These are phyloP conservation scores for Flaveria trinervia DNA, from an alignment of 129 eudicot genomes.

Conservation along the genomic window DNA sequence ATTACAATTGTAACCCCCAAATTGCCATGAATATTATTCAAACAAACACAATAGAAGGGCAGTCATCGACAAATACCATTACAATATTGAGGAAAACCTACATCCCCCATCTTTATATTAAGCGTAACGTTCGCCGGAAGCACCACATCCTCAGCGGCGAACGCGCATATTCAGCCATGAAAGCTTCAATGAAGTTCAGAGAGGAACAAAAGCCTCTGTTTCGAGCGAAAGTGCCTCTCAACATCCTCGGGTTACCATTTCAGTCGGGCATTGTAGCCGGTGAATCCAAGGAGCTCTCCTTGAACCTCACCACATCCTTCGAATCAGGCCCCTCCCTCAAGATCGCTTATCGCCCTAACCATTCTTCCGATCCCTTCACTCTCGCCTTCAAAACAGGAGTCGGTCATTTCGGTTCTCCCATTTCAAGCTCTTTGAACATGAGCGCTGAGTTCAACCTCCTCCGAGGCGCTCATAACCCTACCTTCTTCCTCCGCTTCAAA, in stretches of 20 bases:
- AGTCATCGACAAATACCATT: background rate
- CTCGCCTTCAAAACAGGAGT: conserved; percentile 73
- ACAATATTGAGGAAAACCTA: conserved; percentile 15
- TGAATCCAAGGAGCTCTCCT: conserved; percentile 69
- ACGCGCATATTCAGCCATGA: conserved; percentile 49
- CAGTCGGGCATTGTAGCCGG: conserved; percentile 77
- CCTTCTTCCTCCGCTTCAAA: conserved; percentile 66
- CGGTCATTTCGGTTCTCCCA: conserved; percentile 79
- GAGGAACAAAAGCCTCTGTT: conserved; percentile 80
- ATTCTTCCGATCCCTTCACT: conserved; percentile 59
- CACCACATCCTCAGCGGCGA: conserved; percentile 1
- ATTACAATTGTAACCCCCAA: conserved; percentile 21
- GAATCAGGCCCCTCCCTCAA: conserved; percentile 71
- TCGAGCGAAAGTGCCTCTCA: conserved; percentile 71
- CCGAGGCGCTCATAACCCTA: conserved; percentile 57
- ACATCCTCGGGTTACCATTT: conserved; percentile 62
- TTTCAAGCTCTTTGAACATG: conserved; percentile 65
- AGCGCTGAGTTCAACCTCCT: conserved; percentile 65
- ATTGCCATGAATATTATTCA: too few species aligned
- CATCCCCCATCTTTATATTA: conserved; percentile 22
- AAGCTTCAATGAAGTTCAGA: conserved; percentile 78
- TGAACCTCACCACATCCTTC: conserved; percentile 65
- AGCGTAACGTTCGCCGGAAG: conserved; percentile 12
- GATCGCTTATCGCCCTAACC: conserved; percentile 77
- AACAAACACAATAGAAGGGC: background rate